Percentiles rank a stretch among this genome's conserved stretches.
phyloP scores from a whole-genome alignment of 2,329 filamentous ascomycete species.

The Alternaria solani region DNA sequence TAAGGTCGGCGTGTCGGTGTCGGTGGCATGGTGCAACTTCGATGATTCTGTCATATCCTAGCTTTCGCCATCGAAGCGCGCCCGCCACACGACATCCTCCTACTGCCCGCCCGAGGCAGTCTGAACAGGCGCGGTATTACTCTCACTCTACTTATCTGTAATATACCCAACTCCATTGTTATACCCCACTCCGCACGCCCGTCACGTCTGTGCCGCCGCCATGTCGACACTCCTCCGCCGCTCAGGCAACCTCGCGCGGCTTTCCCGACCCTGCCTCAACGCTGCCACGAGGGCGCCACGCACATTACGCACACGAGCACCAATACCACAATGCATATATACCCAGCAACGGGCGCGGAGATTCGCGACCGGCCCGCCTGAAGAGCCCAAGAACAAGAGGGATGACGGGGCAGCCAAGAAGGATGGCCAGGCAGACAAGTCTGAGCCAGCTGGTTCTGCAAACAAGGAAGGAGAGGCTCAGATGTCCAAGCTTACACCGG shows the following conservation, averaged over 20 bases:
- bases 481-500: slow-evolving; percentile 58
- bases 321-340: slow-evolving; percentile 54
- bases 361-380: slow-evolving; percentile 52
- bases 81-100: slow-evolving; percentile 20
- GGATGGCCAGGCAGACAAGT: slow-evolving; percentile 42
- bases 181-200: slow-evolving; percentile 15
- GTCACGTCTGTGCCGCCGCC: slow-evolving; percentile 49
- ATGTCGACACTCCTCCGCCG: slow-evolving; percentile 74
- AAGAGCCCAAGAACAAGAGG: slow-evolving; percentile 45
- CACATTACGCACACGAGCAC: slow-evolving; percentile 46
- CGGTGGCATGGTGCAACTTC: slow-evolving; percentile 20
- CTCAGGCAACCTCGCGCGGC: slow-evolving; percentile 70
- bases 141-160: background rate
- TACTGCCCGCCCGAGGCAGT: slow-evolving; percentile 29
- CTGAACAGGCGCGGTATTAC: slow-evolving; percentile 6
- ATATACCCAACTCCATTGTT: slow-evolving; percentile 6
- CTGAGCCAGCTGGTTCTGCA: slow-evolving; percentile 43
- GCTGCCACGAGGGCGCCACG: slow-evolving; percentile 59
- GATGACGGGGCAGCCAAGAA: slow-evolving; percentile 37
- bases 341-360: slow-evolving; percentile 54
- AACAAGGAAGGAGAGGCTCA: slow-evolving; percentile 54
- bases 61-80: slow-evolving; percentile 27
- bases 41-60: slow-evolving; percentile 26
- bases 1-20: slow-evolving; percentile 19
- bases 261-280: slow-evolving; percentile 66